phyloP scores from a whole-genome alignment of 345 rosid genomes.

The Firmiana major region DNA sequence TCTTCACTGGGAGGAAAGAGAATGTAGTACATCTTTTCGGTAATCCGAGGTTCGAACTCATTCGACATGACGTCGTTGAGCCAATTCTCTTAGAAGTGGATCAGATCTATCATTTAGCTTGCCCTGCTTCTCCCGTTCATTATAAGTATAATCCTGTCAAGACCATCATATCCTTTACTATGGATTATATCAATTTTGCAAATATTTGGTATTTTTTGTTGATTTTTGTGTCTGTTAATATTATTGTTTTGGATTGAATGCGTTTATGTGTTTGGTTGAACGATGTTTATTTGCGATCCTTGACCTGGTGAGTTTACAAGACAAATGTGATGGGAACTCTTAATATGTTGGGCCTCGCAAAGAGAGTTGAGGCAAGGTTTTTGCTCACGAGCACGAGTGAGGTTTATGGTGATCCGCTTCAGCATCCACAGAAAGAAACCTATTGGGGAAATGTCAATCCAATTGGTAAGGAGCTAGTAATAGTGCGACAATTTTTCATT shows the following conservation, averaged over 20 bases:
- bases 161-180: conserved; percentile 86
- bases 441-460: conserved; percentile 99
- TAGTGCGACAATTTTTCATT: not conserved
- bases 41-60: conserved; percentile 90
- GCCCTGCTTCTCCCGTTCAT: conserved; percentile 98
- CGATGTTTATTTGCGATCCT: conserved; percentile 38
- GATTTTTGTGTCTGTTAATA: not conserved
- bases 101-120: conserved; percentile 98
- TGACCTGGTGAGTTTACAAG: conserved; percentile 58
- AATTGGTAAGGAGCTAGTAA: conserved; percentile 50
- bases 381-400: conserved; percentile 97
- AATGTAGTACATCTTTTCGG: conserved; percentile 75
- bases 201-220: conserved; percentile 5
- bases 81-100: conserved; percentile 95
- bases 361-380: conserved; percentile 97
- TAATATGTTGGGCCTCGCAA: conserved; percentile 97
- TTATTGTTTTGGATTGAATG: not conserved
- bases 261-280: not conserved
- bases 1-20: conserved; percentile 94
- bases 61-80: conserved; percentile 95
- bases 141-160: conserved; percentile 94
- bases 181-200: not conserved
- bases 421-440: conserved; percentile 98
- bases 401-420: conserved; percentile 98
- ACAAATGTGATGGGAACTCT: conserved; percentile 99